Conservation (phyloP, 345 rosid genomes). For the Brassica juncea region DNA sequence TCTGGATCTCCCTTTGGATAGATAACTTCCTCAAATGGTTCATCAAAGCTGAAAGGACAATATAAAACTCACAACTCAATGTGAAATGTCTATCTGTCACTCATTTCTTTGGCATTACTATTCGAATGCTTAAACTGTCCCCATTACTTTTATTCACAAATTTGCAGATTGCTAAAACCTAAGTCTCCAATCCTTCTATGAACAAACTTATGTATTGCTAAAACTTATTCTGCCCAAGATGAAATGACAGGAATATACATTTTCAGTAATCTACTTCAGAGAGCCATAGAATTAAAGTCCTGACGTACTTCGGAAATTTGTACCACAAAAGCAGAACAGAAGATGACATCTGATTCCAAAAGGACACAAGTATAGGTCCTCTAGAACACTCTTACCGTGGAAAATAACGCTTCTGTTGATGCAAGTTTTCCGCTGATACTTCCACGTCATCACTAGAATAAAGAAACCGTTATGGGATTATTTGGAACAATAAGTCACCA, state of each 20-base stretch:
- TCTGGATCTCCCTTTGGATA: conserved; percentile 92
- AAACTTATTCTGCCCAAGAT: not conserved
- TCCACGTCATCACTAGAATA: conserved; percentile 49
- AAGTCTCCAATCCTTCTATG: not conserved
- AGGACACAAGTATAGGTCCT: conserved; percentile 20
- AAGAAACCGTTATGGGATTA: conserved; percentile 29
- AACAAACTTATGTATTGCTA: conserved; percentile 11
- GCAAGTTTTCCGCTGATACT: conserved; percentile 49
- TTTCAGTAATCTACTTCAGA: conserved; percentile 4
- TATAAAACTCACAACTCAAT: conserved; percentile 22
- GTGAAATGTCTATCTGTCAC: conserved; percentile 17
- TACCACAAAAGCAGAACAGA: conserved; percentile 7
- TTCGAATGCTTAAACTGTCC: not conserved
- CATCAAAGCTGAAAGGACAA: conserved; percentile 70
- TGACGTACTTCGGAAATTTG: conserved; percentile 5
- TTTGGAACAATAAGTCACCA: conserved; percentile 5
- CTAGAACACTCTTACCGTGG: conserved; percentile 59
- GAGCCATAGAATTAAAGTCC: conserved; percentile 10
- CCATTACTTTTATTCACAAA: conserved; percentile 2
- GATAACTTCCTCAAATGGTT: conserved; percentile 81
- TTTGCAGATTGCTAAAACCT: conserved; percentile 1
- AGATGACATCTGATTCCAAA: conserved; percentile 12
- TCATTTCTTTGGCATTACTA: not conserved
- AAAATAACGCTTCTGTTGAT: conserved; percentile 54
- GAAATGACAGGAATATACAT: conserved; percentile 5